phyloP scores from a whole-genome alignment of 164 flowering plant species.

The Stephania japonica region DNA sequence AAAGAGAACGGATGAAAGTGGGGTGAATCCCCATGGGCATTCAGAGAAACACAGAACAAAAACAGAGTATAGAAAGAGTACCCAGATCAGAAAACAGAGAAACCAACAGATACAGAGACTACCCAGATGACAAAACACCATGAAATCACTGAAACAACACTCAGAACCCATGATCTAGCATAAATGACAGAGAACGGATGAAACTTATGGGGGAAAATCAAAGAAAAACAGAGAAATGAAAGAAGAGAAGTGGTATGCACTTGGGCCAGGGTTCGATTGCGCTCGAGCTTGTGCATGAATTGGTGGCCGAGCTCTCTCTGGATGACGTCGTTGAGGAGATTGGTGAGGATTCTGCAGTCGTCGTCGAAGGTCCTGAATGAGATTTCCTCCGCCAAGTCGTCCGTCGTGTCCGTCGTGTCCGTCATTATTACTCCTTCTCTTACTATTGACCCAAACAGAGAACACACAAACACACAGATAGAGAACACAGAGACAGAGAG shows the following conservation, averaged over 20 bases:
- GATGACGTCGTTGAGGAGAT: slow-evolving; percentile 67
- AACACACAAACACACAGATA: neutral
- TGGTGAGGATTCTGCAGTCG: slow-evolving; percentile 61
- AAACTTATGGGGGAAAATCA: too few relatives aligned
- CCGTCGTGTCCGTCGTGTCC: slow-evolving; percentile 51
- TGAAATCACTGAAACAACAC: too few relatives aligned
- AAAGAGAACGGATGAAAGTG: too few relatives aligned
- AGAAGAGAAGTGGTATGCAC: slow-evolving; percentile 17
- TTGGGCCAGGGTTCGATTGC: slow-evolving; percentile 64
- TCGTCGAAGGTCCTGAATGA: slow-evolving; percentile 80
- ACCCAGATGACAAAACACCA: too few relatives aligned
- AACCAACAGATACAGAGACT: neutral
- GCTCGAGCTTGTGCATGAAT: slow-evolving; percentile 61
- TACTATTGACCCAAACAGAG: too few relatives aligned
- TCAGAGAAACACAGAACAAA: too few relatives aligned
- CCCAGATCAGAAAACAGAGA: neutral
- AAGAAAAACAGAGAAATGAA: too few relatives aligned
- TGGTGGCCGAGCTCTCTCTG: slow-evolving; percentile 54
- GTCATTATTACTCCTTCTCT: too few relatives aligned
- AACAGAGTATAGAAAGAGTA: too few relatives aligned
- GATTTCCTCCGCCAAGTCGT: slow-evolving; percentile 80
- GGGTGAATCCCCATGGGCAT: too few relatives aligned
- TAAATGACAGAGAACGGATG: too few relatives aligned
- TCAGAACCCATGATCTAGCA: too few relatives aligned
- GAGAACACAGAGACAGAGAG: neutral